A percentile compares a stretch with the other conserved stretches of the same genome.
Conservation (phyloP, 352 stramenopile species). For the Pythium oligandrum region DNA sequence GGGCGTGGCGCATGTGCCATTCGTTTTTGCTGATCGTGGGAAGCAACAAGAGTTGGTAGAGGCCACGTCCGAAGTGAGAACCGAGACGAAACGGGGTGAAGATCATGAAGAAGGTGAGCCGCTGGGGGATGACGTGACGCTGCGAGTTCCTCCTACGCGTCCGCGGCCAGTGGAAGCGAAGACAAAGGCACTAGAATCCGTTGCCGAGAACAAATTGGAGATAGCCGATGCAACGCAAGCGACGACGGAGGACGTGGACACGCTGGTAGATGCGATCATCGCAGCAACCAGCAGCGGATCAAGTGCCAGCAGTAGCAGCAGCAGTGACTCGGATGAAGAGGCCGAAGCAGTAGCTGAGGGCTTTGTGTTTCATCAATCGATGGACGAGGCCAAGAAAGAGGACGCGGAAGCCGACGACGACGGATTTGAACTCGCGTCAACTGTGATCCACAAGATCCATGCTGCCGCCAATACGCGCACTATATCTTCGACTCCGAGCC, state of each 20-base stretch:
- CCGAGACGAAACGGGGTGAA: not conserved
- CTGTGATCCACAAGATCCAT: slow-evolving; percentile 14
- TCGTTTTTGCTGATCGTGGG: slow-evolving; percentile 5
- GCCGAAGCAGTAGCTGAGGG: slow-evolving; percentile 12
- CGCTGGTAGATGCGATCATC: not conserved
- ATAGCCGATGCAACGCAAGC: not conserved
- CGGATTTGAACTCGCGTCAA: slow-evolving; percentile 14
- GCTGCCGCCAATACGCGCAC: slow-evolving; percentile 9
- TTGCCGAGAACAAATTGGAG: no score
- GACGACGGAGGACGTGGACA: not conserved
- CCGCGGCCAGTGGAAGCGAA: not conserved
- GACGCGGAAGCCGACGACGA: slow-evolving; percentile 9
- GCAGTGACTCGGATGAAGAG: slow-evolving; percentile 14
- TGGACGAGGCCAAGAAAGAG: no score
- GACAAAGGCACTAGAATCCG: no score
- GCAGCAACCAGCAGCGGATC: no score
- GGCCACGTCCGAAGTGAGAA: not conserved
- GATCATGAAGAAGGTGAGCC: slow-evolving; percentile 9
- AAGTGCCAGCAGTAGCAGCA: slow-evolving; percentile 1
- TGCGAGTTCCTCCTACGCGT: not conserved
- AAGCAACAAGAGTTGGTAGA: no score
- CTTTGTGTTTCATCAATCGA: slow-evolving; percentile 12
- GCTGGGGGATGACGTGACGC: slow-evolving; percentile 16
- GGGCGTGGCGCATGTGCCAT: slow-evolving; percentile 24
- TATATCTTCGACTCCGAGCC: slow-evolving; percentile 2